Evolutionary conservation across 2,329 filamentous ascomycete genomes (phyloP), one percentile per base, ranked within the genome.

Genomic region (Lasiodiplodia hormozganensis): DNA sequence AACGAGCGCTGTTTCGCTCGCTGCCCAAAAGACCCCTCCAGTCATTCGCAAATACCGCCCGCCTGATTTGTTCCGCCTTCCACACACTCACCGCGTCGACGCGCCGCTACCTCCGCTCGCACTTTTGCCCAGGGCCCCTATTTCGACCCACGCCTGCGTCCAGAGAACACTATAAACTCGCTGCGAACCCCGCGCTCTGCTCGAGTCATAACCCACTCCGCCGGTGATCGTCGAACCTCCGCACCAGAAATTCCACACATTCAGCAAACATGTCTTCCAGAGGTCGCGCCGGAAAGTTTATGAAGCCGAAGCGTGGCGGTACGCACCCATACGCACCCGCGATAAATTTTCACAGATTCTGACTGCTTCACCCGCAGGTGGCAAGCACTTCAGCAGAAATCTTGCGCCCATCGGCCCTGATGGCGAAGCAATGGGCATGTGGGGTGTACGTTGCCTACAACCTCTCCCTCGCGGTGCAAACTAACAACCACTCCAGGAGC

Each of bases 361-460:
- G 21, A 40, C 21, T 28, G 14, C 18, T 16, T 52, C 16, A 6
- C 36, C 38, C n/a, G 21, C 72, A 97, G 94, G 94, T 71, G 96
- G 96, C 77, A 97, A 97, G 83, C 91, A 97, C 77, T 99, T 96
- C 84, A 97, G 94, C 73, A 91, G 93, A 73, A 90, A 97, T 79
- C 89, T 98, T 57, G 90, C 92, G 80, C 94, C 94, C 23, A 83
- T 96, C 76, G 94, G 97, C 76, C 90, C 90, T 73, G 92, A 98
- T 77, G 96, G 95, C 74, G 96, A 96, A 76, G 89, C 93, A 74
- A 85, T 95, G 71, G 90, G 91, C 85, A 95, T 97, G 87, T 97
- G 95, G 92, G 89, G 87, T 78, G 88, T 89, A 77, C 82, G 88
- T 76, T 16, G 10, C 67, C 14, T 62, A n/a, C 1, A 14, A 34